Conservation (phyloP, 2,329 filamentous ascomycete genomes). For the Pseudogymnoascus sp. region DNA sequence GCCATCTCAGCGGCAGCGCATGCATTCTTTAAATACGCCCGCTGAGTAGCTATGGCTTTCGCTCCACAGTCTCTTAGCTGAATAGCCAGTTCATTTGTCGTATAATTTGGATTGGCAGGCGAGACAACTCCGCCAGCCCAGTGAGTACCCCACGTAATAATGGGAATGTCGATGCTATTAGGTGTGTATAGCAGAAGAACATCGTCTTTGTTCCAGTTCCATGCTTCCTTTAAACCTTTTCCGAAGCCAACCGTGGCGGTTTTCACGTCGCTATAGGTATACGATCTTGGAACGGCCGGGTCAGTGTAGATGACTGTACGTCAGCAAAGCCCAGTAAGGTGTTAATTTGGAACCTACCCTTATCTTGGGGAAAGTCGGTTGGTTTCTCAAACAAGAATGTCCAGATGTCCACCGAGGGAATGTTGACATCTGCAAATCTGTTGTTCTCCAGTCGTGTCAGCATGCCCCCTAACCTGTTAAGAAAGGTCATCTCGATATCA, state of each 20-base stretch:
- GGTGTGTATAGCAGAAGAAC: slow-evolving; percentile 72
- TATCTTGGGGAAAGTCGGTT: slow-evolving; percentile 53
- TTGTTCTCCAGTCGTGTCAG: slow-evolving; percentile 34
- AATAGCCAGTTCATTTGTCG: slow-evolving; percentile 69
- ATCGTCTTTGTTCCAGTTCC: slow-evolving; percentile 71
- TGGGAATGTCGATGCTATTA: slow-evolving; percentile 72
- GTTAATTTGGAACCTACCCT: slow-evolving; percentile 42
- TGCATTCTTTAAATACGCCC: slow-evolving; percentile 53
- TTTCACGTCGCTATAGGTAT: slow-evolving; percentile 61
- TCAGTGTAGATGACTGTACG: slow-evolving; percentile 55
- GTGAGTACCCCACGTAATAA: slow-evolving; percentile 64
- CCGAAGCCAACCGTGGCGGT: slow-evolving; percentile 61
- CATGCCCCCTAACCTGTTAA: not conserved
- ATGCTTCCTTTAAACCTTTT: slow-evolving; percentile 61
- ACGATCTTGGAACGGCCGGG: slow-evolving; percentile 53
- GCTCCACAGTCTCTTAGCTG: slow-evolving; percentile 70
- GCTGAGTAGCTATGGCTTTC: slow-evolving; percentile 64
- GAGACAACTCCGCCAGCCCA: slow-evolving; percentile 73
- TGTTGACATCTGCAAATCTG: slow-evolving; percentile 26
- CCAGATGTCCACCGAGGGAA: slow-evolving; percentile 72
- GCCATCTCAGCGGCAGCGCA: slow-evolving; percentile 56
- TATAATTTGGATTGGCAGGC: slow-evolving; percentile 79
- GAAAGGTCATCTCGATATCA: not conserved
- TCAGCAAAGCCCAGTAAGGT: slow-evolving; percentile 1
- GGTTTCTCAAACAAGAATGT: slow-evolving; percentile 63